Base-by-base conservation (phyloP, 805 yeast species). In the Starmerella davenportii region DNA sequence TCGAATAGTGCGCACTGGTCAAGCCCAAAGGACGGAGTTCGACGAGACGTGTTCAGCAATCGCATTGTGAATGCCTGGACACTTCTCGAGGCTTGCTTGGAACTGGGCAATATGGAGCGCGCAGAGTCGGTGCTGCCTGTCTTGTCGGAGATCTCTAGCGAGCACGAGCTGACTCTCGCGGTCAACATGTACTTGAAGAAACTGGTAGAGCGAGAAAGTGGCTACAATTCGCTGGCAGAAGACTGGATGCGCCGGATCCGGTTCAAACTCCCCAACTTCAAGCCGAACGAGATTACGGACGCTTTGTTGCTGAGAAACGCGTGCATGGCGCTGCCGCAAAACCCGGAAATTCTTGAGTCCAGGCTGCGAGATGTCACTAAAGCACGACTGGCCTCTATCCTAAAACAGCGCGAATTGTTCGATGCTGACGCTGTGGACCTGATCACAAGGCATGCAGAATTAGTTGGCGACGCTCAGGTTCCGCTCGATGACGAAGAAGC, bases 81-180 rank as follows among this genome's bases (percentile, higher is more conserved):
- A 2, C 58, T 82, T 27, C 63, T 81, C 30, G 93, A 82, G 49
- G 87, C 90, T 0, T 76, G 85, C 46, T 52, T 82, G 24, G 70
- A 72, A 33, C 68, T 78, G 25, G 66, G 67, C 38, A 77, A 79
- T 51, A 69, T 66, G 47, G 69, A 66, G 18, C 64, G 94, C 51
- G 93, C 93, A 0, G 73, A 71, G 45, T 60, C 74, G 19, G 72
- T 81, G 17, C 57, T 82, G 30, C 62, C 65, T 38, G 74, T 84
- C 2, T 62, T 81, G 35, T 66, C 73, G 36, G 70, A 70, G 17
- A 55, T 72, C 17, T 55, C 64, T 4, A 51, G 57, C 3, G 51
- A 55, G 44, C 55, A 61, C 48, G 69, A 69, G 21, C 70, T 79
- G 45, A 63, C 73, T 19, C 72, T 74, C 47, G 79, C 79, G 28